phyloP scores from a whole-genome alignment of 2,329 filamentous ascomycete genomes.

The Phaeophleospora eucalypticola region DNA sequence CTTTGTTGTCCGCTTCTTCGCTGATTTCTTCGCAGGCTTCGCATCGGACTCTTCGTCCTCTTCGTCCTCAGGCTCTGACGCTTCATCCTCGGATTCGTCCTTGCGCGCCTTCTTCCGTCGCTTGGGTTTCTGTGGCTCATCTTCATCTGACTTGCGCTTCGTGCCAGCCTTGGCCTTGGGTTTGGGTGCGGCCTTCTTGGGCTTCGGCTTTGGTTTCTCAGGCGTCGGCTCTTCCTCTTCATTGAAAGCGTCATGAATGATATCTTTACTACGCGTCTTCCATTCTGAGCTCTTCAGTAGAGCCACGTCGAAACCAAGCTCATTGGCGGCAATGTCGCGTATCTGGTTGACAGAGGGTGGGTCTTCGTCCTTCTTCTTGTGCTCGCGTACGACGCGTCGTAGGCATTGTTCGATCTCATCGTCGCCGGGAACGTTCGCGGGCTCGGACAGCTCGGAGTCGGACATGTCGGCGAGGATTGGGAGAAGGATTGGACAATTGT shows the following conservation, averaged over 20 bases:
- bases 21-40: constrained; percentile 6
- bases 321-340: constrained; percentile 49
- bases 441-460: constrained; percentile 4
- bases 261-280: constrained; percentile 52
- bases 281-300: constrained; percentile 56
- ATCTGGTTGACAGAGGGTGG: constrained; percentile 57
- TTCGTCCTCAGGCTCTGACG: constrained; percentile 10
- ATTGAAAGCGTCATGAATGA: constrained; percentile 52
- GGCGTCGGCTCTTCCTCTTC: constrained; percentile 20
- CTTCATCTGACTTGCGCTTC: constrained; percentile 31
- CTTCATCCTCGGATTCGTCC: constrained; percentile 14
- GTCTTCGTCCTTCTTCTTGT: constrained; percentile 42
- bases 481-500: not conserved
- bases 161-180: constrained; percentile 21
- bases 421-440: constrained; percentile 25
- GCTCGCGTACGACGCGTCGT: constrained; percentile 38
- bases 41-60: constrained; percentile 11
- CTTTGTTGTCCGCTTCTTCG: constrained; percentile 11
- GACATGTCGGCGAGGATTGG: not conserved
- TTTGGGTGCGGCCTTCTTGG: constrained; percentile 8
- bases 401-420: constrained; percentile 38
- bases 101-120: constrained; percentile 23
- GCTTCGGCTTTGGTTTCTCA: constrained; percentile 18
- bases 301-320: constrained; percentile 48
- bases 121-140: constrained; percentile 19